Evolutionary conservation across 1,284 basidiomycete species (phyloP).

Genomic region (Pholiota adiposa): DNA sequence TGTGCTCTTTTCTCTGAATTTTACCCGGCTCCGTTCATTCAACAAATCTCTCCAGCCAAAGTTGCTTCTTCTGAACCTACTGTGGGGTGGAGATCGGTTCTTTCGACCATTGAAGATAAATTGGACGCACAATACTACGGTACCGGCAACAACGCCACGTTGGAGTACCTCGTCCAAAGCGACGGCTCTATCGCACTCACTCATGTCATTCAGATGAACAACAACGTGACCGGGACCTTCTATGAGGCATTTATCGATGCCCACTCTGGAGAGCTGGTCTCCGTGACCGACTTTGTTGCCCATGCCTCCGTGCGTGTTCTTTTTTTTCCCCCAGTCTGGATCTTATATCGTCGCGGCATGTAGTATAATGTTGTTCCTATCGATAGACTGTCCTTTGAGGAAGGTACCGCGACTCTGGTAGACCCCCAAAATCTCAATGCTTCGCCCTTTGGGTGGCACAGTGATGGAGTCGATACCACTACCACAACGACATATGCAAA

Average conservation of each 20-base stretch:
- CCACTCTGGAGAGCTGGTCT: constrained; percentile 55
- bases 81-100: constrained; percentile 31
- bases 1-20: neutral
- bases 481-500: constrained; percentile 34
- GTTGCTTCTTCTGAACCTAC: constrained; percentile 37
- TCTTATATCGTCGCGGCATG: constrained; percentile 38
- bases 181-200: constrained; percentile 51
- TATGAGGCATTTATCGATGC: constrained; percentile 68
- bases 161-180: constrained; percentile 44
- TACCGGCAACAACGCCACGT: constrained; percentile 35
- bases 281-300: constrained; percentile 57
- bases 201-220: constrained; percentile 58
- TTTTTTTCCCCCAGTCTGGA: constrained; percentile 6
- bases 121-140: constrained; percentile 36
- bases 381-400: constrained; percentile 36
- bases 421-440: constrained; percentile 45
- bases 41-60: constrained; percentile 26
- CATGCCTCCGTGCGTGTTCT: constrained; percentile 43
- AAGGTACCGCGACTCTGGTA: constrained; percentile 2
- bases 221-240: constrained; percentile 56
- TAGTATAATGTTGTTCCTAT: constrained; percentile 52
- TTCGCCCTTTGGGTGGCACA: constrained; percentile 57
- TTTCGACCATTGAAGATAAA: constrained; percentile 31
- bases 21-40: neutral
- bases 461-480: constrained; percentile 25